Base-by-base conservation (phyloP, 225 moss, liverwort and hornwort species). In the Polytrichum commune region DNA sequence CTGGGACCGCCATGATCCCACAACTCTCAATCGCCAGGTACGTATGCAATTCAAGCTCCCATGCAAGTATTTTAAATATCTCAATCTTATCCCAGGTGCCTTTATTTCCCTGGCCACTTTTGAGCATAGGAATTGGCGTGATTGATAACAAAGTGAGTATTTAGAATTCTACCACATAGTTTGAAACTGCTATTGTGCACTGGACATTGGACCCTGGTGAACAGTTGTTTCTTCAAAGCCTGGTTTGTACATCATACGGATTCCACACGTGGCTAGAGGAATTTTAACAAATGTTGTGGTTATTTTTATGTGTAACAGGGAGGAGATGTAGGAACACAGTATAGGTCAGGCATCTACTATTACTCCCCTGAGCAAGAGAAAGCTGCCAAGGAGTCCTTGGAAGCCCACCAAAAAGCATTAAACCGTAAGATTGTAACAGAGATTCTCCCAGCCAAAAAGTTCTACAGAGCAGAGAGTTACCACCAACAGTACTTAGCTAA, bases 1-100 rank as follows among this genome's bases (percentile, higher is more conserved):
- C 35, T 95, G 95, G 93, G 62, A 67, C 24, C 88, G 89, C 30
- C 91, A 95, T 74, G 95, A 95, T 85, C 95, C 95, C 23, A 93
- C 93, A 60, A 91, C 92, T 64, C 80, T 83, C 55, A 95, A 95
- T 75, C 89, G 91, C 58, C 90, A 95, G 87, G 95, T 91, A 70
- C 55, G 53, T n/a, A 2, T 19, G 6, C n/a, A 6, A 0, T 62
- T 53, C 3, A 28, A n/a, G 29, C 4, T 7, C 35, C 3, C 46
- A 46, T 46, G 46, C 4, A 13, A 16, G 2, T 46, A 3, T 16
- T 16, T 3, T 1, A 46, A 46, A 46, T 46, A 13, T 46, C 16
- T 13, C 46, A 16, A 46, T 46, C 46, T 46, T 16, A 46, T 46
- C 13, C 46, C 46, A 46, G 16, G 46, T 46, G 46, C 46, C 13